phyloP scores from a whole-genome alignment of 108 stramenopile genomes.

The Cyclotella sp. region DNA sequence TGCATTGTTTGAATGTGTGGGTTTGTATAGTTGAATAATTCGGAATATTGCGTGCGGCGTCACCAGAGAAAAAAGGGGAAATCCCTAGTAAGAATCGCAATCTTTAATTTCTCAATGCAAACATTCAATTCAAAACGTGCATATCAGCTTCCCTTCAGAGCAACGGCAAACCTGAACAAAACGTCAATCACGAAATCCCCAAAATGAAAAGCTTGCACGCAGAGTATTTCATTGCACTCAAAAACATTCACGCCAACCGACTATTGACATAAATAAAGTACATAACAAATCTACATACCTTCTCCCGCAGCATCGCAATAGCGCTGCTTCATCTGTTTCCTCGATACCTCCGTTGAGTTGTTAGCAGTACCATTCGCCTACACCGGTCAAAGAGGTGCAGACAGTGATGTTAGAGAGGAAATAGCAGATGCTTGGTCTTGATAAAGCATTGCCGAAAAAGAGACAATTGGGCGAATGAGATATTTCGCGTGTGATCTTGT shows the following conservation, averaged over 20 bases:
- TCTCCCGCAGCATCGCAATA: background rate
- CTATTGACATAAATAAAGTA: too few species aligned
- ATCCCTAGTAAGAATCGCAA: background rate
- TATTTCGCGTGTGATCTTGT: too few species aligned
- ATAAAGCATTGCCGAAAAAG: too few species aligned
- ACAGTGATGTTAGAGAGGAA: background rate
- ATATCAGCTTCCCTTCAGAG: background rate
- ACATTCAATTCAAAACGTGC: background rate
- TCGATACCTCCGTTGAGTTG: background rate
- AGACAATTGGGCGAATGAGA: too few species aligned
- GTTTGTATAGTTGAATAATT: background rate
- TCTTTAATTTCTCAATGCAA: background rate
- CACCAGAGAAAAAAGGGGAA: background rate
- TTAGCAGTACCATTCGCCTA: background rate
- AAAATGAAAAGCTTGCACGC: background rate
- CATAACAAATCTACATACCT: background rate
- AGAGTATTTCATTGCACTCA: too few species aligned
- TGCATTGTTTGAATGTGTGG: background rate
- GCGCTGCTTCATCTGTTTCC: constrained; percentile 3
- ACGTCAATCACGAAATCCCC: background rate
- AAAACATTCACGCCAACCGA: too few species aligned
- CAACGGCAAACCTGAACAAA: background rate
- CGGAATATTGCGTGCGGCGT: background rate
- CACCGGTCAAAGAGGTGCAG: background rate
- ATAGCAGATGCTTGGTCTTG: background rate